Conservation (phyloP, 2,329 filamentous ascomycete genomes). For the Exophiala bonariae region DNA sequence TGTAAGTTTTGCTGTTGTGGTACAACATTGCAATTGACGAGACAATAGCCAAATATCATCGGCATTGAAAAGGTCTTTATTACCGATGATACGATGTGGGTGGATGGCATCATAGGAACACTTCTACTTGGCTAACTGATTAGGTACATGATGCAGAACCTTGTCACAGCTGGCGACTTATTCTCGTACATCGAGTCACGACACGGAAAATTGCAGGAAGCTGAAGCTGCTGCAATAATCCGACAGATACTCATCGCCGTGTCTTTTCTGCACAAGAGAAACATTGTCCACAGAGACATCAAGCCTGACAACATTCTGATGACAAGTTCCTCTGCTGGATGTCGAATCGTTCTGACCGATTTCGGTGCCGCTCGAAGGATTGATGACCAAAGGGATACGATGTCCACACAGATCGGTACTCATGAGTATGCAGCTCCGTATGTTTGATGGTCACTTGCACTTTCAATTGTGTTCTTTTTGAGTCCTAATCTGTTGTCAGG, state of each 20-base stretch:
- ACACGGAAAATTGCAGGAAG: slow-evolving; percentile 46
- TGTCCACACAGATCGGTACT: slow-evolving; percentile 58
- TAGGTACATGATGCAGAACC: slow-evolving; percentile 62
- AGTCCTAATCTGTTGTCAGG: too few species aligned
- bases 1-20: slow-evolving; percentile 35
- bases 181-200: slow-evolving; percentile 59
- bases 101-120: neutral
- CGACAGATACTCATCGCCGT: slow-evolving; percentile 58
- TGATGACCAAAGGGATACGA: slow-evolving; percentile 38
- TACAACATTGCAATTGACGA: slow-evolving; percentile 2
- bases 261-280: slow-evolving; percentile 56
- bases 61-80: slow-evolving; percentile 57
- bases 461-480: too few species aligned
- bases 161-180: slow-evolving; percentile 61
- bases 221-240: slow-evolving; percentile 55
- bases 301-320: slow-evolving; percentile 66
- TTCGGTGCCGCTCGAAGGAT: slow-evolving; percentile 56
- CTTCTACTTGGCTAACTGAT: slow-evolving; percentile 15
- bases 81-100: slow-evolving; percentile 52
- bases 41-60: slow-evolving; percentile 58
- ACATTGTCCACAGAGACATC: slow-evolving; percentile 62
- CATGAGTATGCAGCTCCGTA: slow-evolving; percentile 60
- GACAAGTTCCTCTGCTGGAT: slow-evolving; percentile 51
- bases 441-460: too few species aligned
- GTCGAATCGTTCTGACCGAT: slow-evolving; percentile 60